These are phyloP conservation scores for Epichloe scottii DNA, from an alignment of 2,329 filamentous ascomycete genomes.

Conservation along the genomic window DNA sequence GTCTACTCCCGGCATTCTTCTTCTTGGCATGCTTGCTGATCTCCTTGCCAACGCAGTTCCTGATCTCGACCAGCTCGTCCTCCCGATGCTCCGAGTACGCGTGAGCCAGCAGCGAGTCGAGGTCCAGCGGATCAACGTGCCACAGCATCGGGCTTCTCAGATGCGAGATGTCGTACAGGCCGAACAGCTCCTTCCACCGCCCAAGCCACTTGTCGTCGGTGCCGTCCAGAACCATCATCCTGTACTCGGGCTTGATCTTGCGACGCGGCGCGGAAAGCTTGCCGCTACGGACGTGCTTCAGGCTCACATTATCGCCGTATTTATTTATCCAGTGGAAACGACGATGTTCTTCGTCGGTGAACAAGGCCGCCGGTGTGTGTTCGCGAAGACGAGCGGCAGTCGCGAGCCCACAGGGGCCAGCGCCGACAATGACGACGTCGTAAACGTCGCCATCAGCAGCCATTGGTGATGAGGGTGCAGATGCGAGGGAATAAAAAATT, in stretches of 20 bases:
- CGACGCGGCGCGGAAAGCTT: constrained; percentile 13
- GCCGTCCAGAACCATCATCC: constrained; percentile 55
- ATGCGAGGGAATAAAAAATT: not conserved
- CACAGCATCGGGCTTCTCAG: constrained; percentile 74
- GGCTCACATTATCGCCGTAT: constrained; percentile 45
- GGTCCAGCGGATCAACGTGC: constrained; percentile 63
- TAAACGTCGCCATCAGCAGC: constrained; percentile 25
- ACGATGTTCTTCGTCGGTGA: constrained; percentile 72
- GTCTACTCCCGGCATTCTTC: constrained; percentile 28
- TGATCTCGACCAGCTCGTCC: constrained; percentile 55
- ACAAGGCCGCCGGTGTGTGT: constrained; percentile 62
- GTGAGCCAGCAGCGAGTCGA: constrained; percentile 60
- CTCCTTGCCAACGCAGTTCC: constrained; percentile 65
- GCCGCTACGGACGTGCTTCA: constrained; percentile 33
- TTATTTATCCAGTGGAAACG: constrained; percentile 69
- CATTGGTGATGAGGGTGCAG: not conserved
- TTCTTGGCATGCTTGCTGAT: constrained; percentile 71
- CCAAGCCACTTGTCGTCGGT: constrained; percentile 53
- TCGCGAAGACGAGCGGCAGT: constrained; percentile 61
- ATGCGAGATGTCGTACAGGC: constrained; percentile 55
- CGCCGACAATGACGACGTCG: constrained; percentile 63
- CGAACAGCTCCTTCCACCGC: constrained; percentile 59
- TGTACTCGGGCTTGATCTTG: constrained; percentile 15
- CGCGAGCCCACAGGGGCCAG: constrained; percentile 63
- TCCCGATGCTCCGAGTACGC: constrained; percentile 49